These are phyloP conservation scores for Populus hybrid DNA, from an alignment of 441 rosid species.

Conservation along the genomic window DNA sequence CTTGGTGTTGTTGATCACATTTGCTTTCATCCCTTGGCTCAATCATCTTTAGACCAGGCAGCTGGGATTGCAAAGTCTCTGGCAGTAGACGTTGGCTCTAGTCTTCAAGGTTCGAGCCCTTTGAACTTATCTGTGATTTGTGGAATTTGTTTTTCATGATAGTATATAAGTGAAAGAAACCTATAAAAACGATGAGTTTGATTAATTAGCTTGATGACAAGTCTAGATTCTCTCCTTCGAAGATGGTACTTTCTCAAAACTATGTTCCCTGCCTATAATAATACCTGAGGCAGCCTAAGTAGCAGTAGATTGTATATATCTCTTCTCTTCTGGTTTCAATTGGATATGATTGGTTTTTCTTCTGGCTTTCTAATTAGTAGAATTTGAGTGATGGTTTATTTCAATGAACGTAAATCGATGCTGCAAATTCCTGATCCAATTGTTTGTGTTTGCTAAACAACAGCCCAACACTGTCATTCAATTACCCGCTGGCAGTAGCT, in stretches of 20 bases:
- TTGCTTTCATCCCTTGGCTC: constrained; percentile 79
- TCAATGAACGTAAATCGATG: neutral
- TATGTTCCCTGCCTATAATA: neutral
- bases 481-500: neutral
- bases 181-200: neutral
- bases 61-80: constrained; percentile 61
- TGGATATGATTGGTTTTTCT: neutral
- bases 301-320: neutral
- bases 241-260: neutral
- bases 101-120: constrained; percentile 56
- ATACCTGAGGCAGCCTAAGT: neutral
- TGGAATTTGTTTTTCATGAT: neutral
- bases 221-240: neutral
- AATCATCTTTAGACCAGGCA: constrained; percentile 55
- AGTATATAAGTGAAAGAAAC: neutral
- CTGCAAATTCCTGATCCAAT: neutral
- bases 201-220: neutral
- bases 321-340: neutral
- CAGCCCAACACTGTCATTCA: neutral
- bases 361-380: neutral
- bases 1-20: constrained; percentile 93
- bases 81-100: constrained; percentile 63
- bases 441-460: neutral
- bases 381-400: neutral
- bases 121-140: neutral